These are phyloP conservation scores for Tetragonia tetragonoides DNA, from an alignment of 148 eudicot species.

Conservation along the genomic window DNA sequence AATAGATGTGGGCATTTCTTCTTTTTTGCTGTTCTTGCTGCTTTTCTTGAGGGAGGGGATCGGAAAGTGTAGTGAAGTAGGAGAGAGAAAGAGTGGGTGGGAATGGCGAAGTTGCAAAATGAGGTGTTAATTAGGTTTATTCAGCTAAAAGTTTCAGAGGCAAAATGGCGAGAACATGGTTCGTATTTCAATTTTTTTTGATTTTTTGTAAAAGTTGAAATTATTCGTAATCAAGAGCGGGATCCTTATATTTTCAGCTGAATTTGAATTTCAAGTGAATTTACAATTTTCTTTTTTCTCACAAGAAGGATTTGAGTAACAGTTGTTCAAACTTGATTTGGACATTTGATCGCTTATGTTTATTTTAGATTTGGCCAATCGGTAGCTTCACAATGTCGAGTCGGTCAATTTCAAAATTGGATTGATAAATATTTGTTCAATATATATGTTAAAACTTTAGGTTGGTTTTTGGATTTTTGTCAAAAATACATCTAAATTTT, in stretches of 20 bases:
- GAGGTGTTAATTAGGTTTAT: background rate
- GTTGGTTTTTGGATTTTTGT: no score
- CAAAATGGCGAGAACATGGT: no score
- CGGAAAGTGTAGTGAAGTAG: background rate
- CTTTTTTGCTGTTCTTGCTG: background rate
- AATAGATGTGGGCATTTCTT: background rate
- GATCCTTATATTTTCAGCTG: background rate
- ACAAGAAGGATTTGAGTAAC: no score
- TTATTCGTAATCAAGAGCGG: background rate
- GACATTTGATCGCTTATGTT: no score
- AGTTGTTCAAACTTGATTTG: no score
- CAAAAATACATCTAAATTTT: no score
- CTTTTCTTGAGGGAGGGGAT: background rate
- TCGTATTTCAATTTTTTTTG: background rate
- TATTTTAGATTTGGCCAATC: no score
- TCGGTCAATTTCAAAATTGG: no score
- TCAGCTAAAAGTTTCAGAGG: background rate
- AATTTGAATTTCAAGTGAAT: background rate
- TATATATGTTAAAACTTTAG: no score
- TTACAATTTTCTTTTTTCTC: background rate
- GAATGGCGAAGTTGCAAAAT: constrained; percentile 17
- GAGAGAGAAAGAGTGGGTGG: constrained; percentile 6
- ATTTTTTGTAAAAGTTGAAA: background rate
- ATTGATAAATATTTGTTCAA: no score
- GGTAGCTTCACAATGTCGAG: no score